Evolutionary conservation across 2,329 filamentous ascomycete genomes (phyloP).

Genomic region (Hypoxylon rubiginosum): DNA sequence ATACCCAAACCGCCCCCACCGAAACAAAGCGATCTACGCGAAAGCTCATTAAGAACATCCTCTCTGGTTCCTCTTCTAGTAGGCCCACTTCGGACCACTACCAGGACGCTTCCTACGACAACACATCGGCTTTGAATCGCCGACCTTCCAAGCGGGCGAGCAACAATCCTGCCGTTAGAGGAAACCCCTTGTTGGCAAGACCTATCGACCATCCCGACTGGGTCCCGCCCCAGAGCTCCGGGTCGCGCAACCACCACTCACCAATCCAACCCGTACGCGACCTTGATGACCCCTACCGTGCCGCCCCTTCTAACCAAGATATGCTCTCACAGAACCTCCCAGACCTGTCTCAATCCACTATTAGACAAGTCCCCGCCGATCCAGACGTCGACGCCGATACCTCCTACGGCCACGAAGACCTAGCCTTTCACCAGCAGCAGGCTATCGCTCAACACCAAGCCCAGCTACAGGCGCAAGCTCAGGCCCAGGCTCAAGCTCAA

Average conservation of each 20-base stretch:
- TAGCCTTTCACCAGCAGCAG: slow-evolving; percentile 58
- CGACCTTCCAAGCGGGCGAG: slow-evolving; percentile 70
- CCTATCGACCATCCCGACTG: slow-evolving; percentile 50
- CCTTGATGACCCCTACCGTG: slow-evolving; percentile 54
- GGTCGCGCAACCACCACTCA: slow-evolving; percentile 53
- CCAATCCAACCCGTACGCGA: slow-evolving; percentile 62
- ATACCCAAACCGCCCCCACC: slow-evolving; percentile 51
- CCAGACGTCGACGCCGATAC: slow-evolving; percentile 61
- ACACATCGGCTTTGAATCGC: slow-evolving; percentile 63
- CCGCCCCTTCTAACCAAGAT: slow-evolving; percentile 58
- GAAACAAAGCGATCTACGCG: slow-evolving; percentile 65
- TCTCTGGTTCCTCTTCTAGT: slow-evolving; percentile 59
- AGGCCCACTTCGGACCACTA: slow-evolving; percentile 52
- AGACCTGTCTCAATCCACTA: slow-evolving; percentile 57
- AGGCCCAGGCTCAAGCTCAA: too few relatives aligned
- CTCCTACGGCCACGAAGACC: slow-evolving; percentile 61
- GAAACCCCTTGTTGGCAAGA: slow-evolving; percentile 53
- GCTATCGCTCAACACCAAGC: slow-evolving; percentile 50
- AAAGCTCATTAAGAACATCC: slow-evolving; percentile 68
- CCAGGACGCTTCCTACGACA: slow-evolving; percentile 61
- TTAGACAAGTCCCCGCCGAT: slow-evolving; percentile 64
- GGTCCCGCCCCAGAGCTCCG: slow-evolving; percentile 43
- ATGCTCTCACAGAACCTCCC: slow-evolving; percentile 58
- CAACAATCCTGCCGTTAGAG: slow-evolving; percentile 61
- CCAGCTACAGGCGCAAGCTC: slow-evolving; percentile 44